Evolutionary conservation across 257 asterid species (phyloP), one percentile per base, ranked within the genome.

Genomic region (Ophiorrhiza pumila): DNA sequence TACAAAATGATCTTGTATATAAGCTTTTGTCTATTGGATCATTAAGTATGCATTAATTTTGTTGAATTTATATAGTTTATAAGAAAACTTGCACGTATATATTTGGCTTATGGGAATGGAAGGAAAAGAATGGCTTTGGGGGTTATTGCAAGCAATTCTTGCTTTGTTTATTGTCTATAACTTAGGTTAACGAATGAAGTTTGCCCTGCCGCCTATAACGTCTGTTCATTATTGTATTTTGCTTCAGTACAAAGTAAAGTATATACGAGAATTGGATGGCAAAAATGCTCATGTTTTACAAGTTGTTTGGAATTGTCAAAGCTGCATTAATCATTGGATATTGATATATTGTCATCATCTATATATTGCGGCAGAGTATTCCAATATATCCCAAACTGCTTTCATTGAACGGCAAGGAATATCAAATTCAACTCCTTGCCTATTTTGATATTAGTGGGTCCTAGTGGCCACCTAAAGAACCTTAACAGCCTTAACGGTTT

Each of bases 81-180:
- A 57, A 57, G 31, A 32, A 50, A 49, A 3, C 60, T 46, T 27
- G 7, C 17, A 27, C 18, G 2, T 43, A 23, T 9, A 12, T 49
- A 14, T 47, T 15, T 61, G 72, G 72, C 17, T 52, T 32, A 35
- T 31, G 43, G 60, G 32, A 32, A 49, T 32, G 32, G 43, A 12
- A 50, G 47, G 72, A 55, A 68, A 68, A 68, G 73, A 53, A 68
- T 68, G 47, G 11, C 62, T 68, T 67, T 68, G 17, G 18, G 25
- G 47, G 62, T 20, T 52, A 56, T 32, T 17, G 10, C 29, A 68
- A 50, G 73, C 32, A 31, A 68, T 68, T 68, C 73, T 50, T 50
- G 42, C 47, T 68, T 67, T 22, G 13, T 9, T 35, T 7, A 15
- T 29, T 31, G 7, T 42, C 20, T n/a, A 6, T 12, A 2, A n/a